Conservation (phyloP, 768 basidiomycete genomes). For the Leccinum longicurvipes region DNA sequence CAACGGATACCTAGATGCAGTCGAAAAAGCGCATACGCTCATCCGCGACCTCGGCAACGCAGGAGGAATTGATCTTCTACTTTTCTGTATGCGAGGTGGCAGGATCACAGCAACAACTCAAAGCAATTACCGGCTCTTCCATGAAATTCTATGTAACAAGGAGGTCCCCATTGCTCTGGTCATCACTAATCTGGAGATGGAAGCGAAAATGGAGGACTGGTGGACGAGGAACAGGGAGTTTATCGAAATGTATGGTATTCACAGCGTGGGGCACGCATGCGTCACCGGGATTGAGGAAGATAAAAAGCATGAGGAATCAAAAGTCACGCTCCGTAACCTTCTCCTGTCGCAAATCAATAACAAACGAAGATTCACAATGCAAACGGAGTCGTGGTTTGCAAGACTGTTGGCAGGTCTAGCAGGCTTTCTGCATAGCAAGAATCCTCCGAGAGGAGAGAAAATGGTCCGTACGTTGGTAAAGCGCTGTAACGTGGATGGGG, state of each 20-base stretch:
- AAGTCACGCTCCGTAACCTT: slow-evolving; percentile 19
- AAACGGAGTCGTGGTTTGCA: slow-evolving; percentile 24
- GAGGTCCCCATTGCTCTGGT: slow-evolving; percentile 40
- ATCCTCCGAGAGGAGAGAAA: slow-evolving; percentile 25
- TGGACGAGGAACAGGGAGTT: slow-evolving; percentile 27
- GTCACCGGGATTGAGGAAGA: slow-evolving; percentile 37
- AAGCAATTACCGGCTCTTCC: slow-evolving; percentile 40
- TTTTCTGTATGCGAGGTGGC: slow-evolving; percentile 38
- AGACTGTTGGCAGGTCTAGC: slow-evolving; percentile 21
- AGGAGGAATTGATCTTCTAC: slow-evolving; percentile 33
- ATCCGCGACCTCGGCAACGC: slow-evolving; percentile 20
- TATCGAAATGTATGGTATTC: slow-evolving; percentile 27
- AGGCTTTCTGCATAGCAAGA: slow-evolving; percentile 17
- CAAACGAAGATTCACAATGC: slow-evolving; percentile 23
- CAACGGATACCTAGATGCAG: slow-evolving; percentile 25
- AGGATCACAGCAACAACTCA: slow-evolving; percentile 29
- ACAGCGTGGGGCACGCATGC: slow-evolving; percentile 37
- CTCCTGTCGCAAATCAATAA: slow-evolving; percentile 10
- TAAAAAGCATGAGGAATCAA: slow-evolving; percentile 36
- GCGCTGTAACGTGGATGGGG: slow-evolving; percentile 29
- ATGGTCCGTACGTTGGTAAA: slow-evolving; percentile 22
- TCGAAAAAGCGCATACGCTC: slow-evolving; percentile 28
- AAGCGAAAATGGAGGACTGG: slow-evolving; percentile 35
- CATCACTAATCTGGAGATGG: slow-evolving; percentile 40
- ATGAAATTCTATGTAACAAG: slow-evolving; percentile 37